Percentiles rank a stretch among this genome's conserved stretches.
Conservation (phyloP, 768 basidiomycete species). For the Phaffia australis region DNA sequence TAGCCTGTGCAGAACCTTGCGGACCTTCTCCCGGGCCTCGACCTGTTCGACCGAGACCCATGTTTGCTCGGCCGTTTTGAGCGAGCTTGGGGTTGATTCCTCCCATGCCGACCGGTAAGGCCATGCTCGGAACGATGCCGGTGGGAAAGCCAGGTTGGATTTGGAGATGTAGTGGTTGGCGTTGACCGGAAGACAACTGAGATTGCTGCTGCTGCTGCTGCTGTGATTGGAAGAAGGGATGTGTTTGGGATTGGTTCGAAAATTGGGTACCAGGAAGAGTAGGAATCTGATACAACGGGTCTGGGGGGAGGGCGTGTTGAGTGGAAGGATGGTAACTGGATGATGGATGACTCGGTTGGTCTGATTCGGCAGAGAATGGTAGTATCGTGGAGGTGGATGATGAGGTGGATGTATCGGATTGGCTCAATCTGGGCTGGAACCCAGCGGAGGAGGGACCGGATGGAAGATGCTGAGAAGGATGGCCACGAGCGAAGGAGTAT, state of each 20-base stretch:
- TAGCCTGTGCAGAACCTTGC: slow-evolving; percentile 26
- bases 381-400: slow-evolving; percentile 25
- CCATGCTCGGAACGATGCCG: neutral
- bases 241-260: slow-evolving; percentile 12
- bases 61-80: neutral
- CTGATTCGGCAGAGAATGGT: slow-evolving; percentile 24
- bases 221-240: slow-evolving; percentile 4
- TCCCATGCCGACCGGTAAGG: slow-evolving; percentile 18
- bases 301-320: slow-evolving; percentile 35
- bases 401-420: slow-evolving; percentile 10
- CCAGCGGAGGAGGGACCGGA: slow-evolving; percentile 12
- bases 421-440: slow-evolving; percentile 2
- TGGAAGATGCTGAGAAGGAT: slow-evolving; percentile 9
- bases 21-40: slow-evolving; percentile 9
- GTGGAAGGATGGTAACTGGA: slow-evolving; percentile 34
- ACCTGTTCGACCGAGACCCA: slow-evolving; percentile 5
- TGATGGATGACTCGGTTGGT: slow-evolving; percentile 30
- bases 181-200: too few relatives aligned
- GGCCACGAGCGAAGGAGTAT: slow-evolving; percentile 26
- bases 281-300: slow-evolving; percentile 32
- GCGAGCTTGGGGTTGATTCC: slow-evolving; percentile 21
- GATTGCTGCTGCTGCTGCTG: slow-evolving; percentile 16
- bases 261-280: neutral
- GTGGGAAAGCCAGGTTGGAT: neutral
- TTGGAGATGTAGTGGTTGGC: too few relatives aligned